Percentiles rank a stretch among this genome's conserved stretches.
These are phyloP conservation scores for Coelastrella sp. DNA, from an alignment of 139 green algal species.

Conservation along the genomic window DNA sequence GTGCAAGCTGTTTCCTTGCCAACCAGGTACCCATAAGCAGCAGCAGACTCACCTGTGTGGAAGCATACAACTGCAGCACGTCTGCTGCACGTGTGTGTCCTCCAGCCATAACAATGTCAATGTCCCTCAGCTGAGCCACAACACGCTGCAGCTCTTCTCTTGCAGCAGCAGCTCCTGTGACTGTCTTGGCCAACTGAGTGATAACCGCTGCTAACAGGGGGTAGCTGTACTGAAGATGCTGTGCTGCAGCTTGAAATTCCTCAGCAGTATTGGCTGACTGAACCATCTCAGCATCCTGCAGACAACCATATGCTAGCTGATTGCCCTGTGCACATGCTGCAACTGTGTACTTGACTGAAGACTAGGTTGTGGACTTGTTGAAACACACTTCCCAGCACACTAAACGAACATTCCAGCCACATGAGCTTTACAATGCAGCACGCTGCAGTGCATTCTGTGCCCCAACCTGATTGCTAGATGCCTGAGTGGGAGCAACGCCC, in stretches of 20 bases:
- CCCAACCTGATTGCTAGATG: too few relatives aligned
- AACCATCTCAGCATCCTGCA: slow-evolving; percentile 17
- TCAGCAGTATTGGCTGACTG: neutral
- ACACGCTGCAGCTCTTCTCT: slow-evolving; percentile 57
- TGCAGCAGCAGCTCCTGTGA: slow-evolving; percentile 12
- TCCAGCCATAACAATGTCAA: slow-evolving; percentile 59
- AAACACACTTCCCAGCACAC: too few relatives aligned
- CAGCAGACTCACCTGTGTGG: slow-evolving; percentile 51
- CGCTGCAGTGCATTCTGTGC: too few relatives aligned
- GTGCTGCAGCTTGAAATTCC: neutral
- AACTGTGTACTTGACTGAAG: too few relatives aligned
- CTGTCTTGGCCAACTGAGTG: neutral
- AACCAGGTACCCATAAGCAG: too few relatives aligned
- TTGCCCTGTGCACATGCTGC: neutral
- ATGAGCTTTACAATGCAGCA: too few relatives aligned
- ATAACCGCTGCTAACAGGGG: neutral
- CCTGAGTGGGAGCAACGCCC: too few relatives aligned
- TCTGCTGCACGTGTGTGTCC: slow-evolving; percentile 72
- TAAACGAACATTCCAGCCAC: too few relatives aligned
- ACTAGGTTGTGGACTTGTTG: too few relatives aligned
- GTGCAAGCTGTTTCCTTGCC: too few relatives aligned
- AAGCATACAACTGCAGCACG: slow-evolving; percentile 70
- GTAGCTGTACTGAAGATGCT: neutral
- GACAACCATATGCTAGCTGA: neutral
- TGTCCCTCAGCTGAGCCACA: slow-evolving; percentile 55